Evolutionary conservation across 495 filamentous ascomycete species (phyloP), one percentile per base, ranked within the genome.

Genomic region (Talaromyces adpressus): DNA sequence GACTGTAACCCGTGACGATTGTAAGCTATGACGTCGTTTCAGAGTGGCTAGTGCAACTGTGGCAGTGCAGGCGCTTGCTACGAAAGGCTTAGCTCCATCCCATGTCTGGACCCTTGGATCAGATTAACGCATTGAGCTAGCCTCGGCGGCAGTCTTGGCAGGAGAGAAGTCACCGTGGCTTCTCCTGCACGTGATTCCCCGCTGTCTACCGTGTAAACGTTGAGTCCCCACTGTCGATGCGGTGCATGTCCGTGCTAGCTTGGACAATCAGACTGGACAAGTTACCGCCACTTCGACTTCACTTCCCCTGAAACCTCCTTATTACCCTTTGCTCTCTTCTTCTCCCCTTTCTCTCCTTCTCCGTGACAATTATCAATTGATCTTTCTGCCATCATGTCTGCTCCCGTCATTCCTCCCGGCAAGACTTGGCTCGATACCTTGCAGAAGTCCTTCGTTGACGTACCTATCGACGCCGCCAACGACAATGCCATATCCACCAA

Each of bases 361-460:
- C 3, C 27, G 39, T 23, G n/a, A 62, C n/a, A 29, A 58, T 62
- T 18, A 53, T 64, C 14, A 39, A 27, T 62, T 29, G 18, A 56
- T 23, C 1, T 53, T 23, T 18, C 29, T 30, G 51, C 18, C 45
- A 45, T 34, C 41, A 64, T 52, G 68, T 65, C 68, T 65, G 63
- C 47, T 51, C 65, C 64, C n/a, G 59, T 71, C 59, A 72, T 75
- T 60, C 88, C 88, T 58, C 73, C 84, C 12, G 89, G 86, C 64
- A 83, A 82, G 59, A 96, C 93, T 65, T 92, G 89, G 82, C 87
- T 97, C 76, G 84, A 94, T 69, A 90, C 86, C 65, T 78, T 92
- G 70, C 90, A 91, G 79, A 80, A 79, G 66, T 91, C 88, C 68
- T 98, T 98, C 77, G 81, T 81, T 62, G 85, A 91, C 61, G 94